phyloP scores from a whole-genome alignment of 1,284 basidiomycete species.

The Crepidotus sp. region DNA sequence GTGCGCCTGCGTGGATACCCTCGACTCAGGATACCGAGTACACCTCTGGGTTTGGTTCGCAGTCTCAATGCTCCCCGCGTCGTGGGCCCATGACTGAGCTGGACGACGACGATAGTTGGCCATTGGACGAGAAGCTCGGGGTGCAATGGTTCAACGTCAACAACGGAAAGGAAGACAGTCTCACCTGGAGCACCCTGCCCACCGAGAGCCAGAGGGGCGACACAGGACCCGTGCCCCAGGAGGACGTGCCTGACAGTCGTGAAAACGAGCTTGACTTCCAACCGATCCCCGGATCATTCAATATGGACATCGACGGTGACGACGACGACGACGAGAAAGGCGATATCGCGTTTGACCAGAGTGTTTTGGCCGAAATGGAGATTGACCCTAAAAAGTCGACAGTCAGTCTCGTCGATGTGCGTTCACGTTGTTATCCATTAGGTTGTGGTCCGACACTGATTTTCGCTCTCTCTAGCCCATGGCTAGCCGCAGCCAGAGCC shows the following conservation, averaged over 20 bases:
- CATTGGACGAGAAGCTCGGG: constrained; percentile 52
- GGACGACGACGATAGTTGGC: constrained; percentile 68
- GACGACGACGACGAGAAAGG: constrained; percentile 27
- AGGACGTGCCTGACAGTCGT: constrained; percentile 11
- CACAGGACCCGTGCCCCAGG: constrained; percentile 24
- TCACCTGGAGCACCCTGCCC: constrained; percentile 65
- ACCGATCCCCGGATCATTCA: constrained; percentile 15
- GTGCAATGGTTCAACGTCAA: constrained; percentile 42
- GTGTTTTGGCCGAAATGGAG: constrained; percentile 34
- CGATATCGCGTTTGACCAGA: constrained; percentile 20
- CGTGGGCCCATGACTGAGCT: constrained; percentile 23
- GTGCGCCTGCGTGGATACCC: constrained; percentile 44
- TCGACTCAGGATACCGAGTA: constrained; percentile 53
- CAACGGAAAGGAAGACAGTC: constrained; percentile 49
- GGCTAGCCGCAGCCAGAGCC: constrained; percentile 35
- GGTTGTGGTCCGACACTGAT: constrained; percentile 5
- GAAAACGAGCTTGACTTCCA: constrained; percentile 12
- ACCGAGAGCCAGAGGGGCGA: constrained; percentile 39
- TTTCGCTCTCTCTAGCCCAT: constrained; percentile 21
- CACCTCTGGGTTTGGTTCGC: constrained; percentile 28
- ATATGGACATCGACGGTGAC: constrained; percentile 26
- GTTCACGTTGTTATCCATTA: constrained; percentile 19
- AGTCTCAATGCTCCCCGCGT: constrained; percentile 26
- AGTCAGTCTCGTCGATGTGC: constrained; percentile 37
- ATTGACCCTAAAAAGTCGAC: constrained; percentile 31